Base-by-base conservation (phyloP, 1,139 yeast genomes). In the Candida tetrigidarum region DNA sequence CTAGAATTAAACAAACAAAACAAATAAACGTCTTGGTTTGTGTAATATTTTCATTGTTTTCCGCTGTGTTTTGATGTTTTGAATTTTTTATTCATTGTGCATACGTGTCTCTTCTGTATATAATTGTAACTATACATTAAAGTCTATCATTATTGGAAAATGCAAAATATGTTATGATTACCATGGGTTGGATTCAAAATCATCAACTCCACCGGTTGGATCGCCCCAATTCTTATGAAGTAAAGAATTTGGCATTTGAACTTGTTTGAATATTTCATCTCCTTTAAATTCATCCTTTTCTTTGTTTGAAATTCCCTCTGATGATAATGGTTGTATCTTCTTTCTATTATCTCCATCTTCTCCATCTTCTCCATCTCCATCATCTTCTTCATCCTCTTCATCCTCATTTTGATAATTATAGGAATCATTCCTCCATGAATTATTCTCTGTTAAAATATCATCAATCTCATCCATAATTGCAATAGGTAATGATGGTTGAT, bases 401-500 rank as follows among this genome's bases (percentile, higher is more conserved):
- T 52, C 50, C 2, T 54, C 52, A 5, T 58, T 54, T n/a, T 69
- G 73, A 48, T 68, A 64, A 41, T 69, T 74, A 48, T 56, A 71
- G 9, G 74, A 67, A 23, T 69, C 75, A 45, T 69, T 67, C 27
- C 56, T 53, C 44, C 56, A 59, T 37, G 60, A 62, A 40, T 59
- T 64, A 50, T 74, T 73, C 38, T 55, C 64, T 8, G 66, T 55
- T 39, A 72, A 52, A 5, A 84, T 72, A 37, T 83, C 86, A 52
- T 84, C 91, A 29, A 85, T 65, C 40, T 76, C 81, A 58, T 86
- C 95, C 47, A 81, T 64, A 3, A 85, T 66, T 5, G 71, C 74
- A 23, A 80, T 64, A 0, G 91, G 88, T 43, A 86, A 63, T 18
- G 79, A 67, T 2, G 95, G 93, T 57, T 82, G 86, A 55, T 70